Evolutionary conservation across 768 basidiomycete genomes (phyloP).

Genomic region (Mycena indigotica): DNA sequence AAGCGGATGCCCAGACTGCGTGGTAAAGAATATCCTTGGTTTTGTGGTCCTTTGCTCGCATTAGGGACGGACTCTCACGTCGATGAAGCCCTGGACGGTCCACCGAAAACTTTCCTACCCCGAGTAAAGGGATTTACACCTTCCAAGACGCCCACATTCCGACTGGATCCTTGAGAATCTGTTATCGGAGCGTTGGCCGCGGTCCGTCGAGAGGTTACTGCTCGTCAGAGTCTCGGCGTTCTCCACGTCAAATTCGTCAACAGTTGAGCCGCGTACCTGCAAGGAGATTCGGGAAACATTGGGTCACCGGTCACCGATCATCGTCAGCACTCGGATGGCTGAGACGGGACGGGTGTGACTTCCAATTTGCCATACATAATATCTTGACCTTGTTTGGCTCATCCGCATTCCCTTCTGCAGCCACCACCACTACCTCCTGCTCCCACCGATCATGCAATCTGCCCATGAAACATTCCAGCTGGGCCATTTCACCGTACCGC

Average conservation of each 20-base stretch:
- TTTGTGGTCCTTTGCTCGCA: background rate
- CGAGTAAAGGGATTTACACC: background rate
- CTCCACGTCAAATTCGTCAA: background rate
- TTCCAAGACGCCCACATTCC: background rate
- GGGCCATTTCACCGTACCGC: slow-evolving; percentile 13
- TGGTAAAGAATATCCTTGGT: background rate
- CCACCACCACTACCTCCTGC: background rate
- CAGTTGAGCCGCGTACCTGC: slow-evolving; percentile 1
- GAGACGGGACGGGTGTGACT: background rate
- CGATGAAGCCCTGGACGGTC: background rate
- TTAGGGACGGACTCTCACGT: background rate
- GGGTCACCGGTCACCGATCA: slow-evolving; percentile 6
- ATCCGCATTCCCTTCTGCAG: background rate
- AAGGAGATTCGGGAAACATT: slow-evolving; percentile 16
- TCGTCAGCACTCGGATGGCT: slow-evolving; percentile 6
- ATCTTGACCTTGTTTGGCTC: too few species aligned
- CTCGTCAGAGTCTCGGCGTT: background rate
- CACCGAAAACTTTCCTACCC: background rate
- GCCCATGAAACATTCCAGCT: slow-evolving; percentile 21
- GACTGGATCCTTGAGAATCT: background rate
- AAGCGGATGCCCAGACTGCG: background rate
- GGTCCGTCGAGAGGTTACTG: background rate
- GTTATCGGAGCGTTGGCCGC: background rate
- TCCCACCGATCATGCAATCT: background rate
- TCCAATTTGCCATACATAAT: slow-evolving; percentile 3